A percentile compares a stretch with the other conserved stretches of the same genome.
These are phyloP conservation scores for Fomitiporia mediterranea DNA, from an alignment of 1,284 basidiomycete genomes.

Conservation along the genomic window DNA sequence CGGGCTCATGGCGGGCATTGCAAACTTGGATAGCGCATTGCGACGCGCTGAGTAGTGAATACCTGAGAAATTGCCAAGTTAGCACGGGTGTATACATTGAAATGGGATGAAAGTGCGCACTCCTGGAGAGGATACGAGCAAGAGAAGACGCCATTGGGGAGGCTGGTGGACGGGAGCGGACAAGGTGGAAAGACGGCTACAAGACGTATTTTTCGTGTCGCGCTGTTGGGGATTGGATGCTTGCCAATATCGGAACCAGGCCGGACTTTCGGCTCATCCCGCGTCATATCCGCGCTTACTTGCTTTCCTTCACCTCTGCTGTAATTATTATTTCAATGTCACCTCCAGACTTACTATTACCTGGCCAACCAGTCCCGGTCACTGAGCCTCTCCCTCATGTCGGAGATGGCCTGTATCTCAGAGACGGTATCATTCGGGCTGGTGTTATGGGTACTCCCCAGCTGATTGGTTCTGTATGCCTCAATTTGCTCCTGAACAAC, in stretches of 20 bases:
- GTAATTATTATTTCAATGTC: constrained; percentile 28
- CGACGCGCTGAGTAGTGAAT: constrained; percentile 77
- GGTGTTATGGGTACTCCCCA: constrained; percentile 66
- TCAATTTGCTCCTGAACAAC: constrained; percentile 23
- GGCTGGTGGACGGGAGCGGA: constrained; percentile 6
- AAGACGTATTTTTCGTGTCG: constrained; percentile 8
- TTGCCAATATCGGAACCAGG: background rate
- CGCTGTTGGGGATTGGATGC: constrained; percentile 13
- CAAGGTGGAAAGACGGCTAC: too few relatives aligned
- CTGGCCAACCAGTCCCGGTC: constrained; percentile 75
- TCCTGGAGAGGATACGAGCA: constrained; percentile 64
- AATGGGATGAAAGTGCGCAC: constrained; percentile 37
- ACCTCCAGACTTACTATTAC: constrained; percentile 54
- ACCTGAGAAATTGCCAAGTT: constrained; percentile 40
- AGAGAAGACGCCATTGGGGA: constrained; percentile 53
- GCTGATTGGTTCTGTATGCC: constrained; percentile 67
- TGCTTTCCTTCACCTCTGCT: background rate
- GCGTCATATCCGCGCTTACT: background rate
- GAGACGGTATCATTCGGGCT: constrained; percentile 63
- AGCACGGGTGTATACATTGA: background rate
- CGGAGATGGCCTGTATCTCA: constrained; percentile 67
- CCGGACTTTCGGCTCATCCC: background rate
- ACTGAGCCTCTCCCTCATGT: constrained; percentile 56
- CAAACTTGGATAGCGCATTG: constrained; percentile 82
- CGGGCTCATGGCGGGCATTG: constrained; percentile 99